Conservation (phyloP, 2,329 filamentous ascomycete species). For the Fusarium concolor region DNA sequence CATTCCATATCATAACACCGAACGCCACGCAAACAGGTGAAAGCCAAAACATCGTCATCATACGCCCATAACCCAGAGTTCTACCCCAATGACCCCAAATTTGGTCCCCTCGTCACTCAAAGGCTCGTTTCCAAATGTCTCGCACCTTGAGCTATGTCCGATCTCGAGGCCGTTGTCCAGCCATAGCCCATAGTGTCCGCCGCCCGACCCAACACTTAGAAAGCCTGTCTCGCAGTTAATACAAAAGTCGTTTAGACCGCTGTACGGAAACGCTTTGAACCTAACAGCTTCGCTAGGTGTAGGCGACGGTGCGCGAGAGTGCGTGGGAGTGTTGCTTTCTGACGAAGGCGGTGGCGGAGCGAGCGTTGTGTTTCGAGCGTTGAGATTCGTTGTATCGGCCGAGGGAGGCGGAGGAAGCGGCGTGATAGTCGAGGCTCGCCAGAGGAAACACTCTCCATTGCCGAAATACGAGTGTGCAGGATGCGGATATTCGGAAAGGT, state of each 20-base stretch:
- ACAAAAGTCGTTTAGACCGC: constrained; percentile 95
- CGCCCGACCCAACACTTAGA: constrained; percentile 86
- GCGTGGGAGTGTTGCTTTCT: constrained; percentile 41
- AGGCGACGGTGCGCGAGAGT: constrained; percentile 47
- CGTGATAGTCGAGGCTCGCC: constrained; percentile 68
- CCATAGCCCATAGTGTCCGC: constrained; percentile 94
- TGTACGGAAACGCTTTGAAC: constrained; percentile 98
- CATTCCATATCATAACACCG: constrained; percentile 28
- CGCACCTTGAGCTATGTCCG: constrained; percentile 84
- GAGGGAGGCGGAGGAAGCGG: constrained; percentile 65
- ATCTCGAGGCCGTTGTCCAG: constrained; percentile 86
- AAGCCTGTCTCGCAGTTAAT: constrained; percentile 91
- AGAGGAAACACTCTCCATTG: constrained; percentile 91
- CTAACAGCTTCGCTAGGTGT: constrained; percentile 80
- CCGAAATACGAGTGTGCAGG: constrained; percentile 89
- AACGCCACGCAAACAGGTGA: constrained; percentile 31
- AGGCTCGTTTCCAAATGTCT: constrained; percentile 95
- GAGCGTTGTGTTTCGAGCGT: constrained; percentile 54
- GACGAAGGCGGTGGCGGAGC: constrained; percentile 47
- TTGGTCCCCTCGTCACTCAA: constrained; percentile 93
- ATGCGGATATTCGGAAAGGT: constrained; percentile 89
- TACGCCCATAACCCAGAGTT: constrained; percentile 89
- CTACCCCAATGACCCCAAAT: constrained; percentile 90
- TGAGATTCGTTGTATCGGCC: constrained; percentile 61
- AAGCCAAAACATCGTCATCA: constrained; percentile 38